Evolutionary conservation across 371 early-diverging fungal genomes (phyloP).

Genomic region (Nematocida major): DNA sequence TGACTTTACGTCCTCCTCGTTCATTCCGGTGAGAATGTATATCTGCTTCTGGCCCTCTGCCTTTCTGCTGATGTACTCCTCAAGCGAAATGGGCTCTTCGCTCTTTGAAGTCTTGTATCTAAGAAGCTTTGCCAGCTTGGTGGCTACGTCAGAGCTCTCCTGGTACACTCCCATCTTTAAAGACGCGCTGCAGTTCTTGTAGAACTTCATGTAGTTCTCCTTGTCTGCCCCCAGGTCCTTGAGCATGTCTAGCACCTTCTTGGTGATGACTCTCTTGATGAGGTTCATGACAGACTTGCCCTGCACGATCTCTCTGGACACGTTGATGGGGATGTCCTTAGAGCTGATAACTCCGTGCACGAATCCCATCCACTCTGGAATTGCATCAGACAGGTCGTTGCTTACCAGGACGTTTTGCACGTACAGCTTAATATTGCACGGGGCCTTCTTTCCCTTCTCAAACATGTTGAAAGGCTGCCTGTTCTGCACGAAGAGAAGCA

Average conservation of each 20-base stretch:
- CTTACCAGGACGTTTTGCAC: constrained; percentile 89
- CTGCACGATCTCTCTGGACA: constrained; percentile 86
- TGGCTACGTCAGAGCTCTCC: constrained; percentile 72
- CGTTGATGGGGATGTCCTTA: constrained; percentile 86
- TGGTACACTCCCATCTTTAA: constrained; percentile 84
- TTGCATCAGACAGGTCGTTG: constrained; percentile 73
- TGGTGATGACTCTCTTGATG: constrained; percentile 79
- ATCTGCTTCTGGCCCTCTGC: constrained; percentile 77
- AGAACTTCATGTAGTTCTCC: constrained; percentile 76
- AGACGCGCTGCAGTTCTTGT: constrained; percentile 80
- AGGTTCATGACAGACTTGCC: constrained; percentile 84
- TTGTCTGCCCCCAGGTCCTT: constrained; percentile 75
- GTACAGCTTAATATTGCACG: constrained; percentile 85
- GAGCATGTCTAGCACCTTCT: constrained; percentile 84
- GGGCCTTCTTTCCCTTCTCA: constrained; percentile 74
- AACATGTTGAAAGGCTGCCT: constrained; percentile 79
- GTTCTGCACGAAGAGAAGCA: constrained; percentile 76
- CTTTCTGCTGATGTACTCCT: constrained; percentile 77
- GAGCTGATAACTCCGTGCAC: constrained; percentile 82
- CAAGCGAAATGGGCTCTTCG: constrained; percentile 73
- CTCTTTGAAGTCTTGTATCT: constrained; percentile 84
- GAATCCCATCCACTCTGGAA: constrained; percentile 80
- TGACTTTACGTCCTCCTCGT: constrained; percentile 69
- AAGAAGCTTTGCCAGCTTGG: constrained; percentile 77
- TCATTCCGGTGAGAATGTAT: constrained; percentile 73